Evolutionary conservation across 2,329 filamentous ascomycete species (phyloP), one percentile per base, ranked within the genome.

Genomic region (Venturiaceae sp.): DNA sequence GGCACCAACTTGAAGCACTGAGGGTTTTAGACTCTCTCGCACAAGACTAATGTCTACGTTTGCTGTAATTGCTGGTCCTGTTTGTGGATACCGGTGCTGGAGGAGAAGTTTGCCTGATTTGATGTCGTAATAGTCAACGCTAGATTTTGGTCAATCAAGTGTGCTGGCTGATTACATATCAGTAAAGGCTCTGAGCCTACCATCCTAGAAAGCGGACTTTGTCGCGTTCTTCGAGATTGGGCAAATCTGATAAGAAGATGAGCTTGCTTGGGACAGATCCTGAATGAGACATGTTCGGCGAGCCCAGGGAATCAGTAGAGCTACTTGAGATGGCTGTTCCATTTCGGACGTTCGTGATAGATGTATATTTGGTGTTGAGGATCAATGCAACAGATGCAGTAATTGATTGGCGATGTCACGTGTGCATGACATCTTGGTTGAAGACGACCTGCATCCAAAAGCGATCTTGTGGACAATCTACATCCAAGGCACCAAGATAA

Each of bases 201-300:
- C 92, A 96, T 72, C 90, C 92, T 55, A 97, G 74, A 71, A 97
- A 95, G 61, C 92, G 86, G 61, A 96, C 86, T 74, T 97, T 97
- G n/a, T 84, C 82, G n/a, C 82, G 82, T 3, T 68, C 61, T 23
- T 73, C 71, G 52, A 79, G 75, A 59, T 75, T 68, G 1, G 74
- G 74, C n/a, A 79, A 64, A 56, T 78, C 73, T 11, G 68, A 69
- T 33, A 79, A 65, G 41, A 77, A 68, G 60, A 85, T 83, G 9
- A 79, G 69, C 34, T 64, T 71, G 53, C 72, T 74, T 14, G 90
- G 81, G 33, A 83, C 74, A 30, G 88, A 87, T 8, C 80, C 82
- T 62, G 69, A 50, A 30, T 50, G 44, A 8, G 44, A 50, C 44
- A 50, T 50, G 23, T 58, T 63, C 6, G n/a, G 32, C 54, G 21